phyloP scores from a whole-genome alignment of 805 yeast species.

The Saccharomycopsis sp. region DNA sequence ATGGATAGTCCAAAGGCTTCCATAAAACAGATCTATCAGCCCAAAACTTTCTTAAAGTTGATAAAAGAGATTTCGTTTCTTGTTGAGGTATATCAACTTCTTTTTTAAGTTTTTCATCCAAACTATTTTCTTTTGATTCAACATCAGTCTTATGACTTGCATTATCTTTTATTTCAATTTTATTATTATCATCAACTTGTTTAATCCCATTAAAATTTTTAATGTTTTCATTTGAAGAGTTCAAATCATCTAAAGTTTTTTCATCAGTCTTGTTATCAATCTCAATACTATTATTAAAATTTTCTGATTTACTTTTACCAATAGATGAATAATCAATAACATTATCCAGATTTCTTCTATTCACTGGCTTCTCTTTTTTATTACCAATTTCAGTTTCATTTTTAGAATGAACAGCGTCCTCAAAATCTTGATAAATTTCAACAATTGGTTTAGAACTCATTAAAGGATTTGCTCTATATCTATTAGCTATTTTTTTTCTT shows the following conservation, averaged over 20 bases:
- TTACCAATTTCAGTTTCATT: background rate
- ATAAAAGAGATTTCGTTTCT: slow-evolving; percentile 70
- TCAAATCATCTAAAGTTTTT: background rate
- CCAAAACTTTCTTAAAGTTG: slow-evolving; percentile 86
- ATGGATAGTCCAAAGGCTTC: slow-evolving; percentile 85
- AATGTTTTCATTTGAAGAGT: background rate
- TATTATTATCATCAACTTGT: background rate
- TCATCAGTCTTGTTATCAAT: background rate
- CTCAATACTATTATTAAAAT: background rate
- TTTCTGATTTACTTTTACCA: background rate
- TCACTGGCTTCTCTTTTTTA: too few species aligned
- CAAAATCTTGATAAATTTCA: slow-evolving; percentile 69
- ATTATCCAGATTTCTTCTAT: background rate
- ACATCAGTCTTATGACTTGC: slow-evolving; percentile 20
- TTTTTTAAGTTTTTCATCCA: background rate
- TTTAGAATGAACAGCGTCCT: slow-evolving; percentile 67
- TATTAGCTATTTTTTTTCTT: slow-evolving; percentile 47
- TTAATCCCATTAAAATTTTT: too few species aligned
- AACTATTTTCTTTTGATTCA: background rate
- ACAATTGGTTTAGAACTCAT: slow-evolving; percentile 77
- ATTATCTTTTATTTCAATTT: background rate
- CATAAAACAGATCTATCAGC: slow-evolving; percentile 95
- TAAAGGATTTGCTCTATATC: slow-evolving; percentile 61
- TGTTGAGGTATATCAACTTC: slow-evolving; percentile 30
- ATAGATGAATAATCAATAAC: background rate